Percentiles rank a stretch among this genome's conserved stretches.
phyloP scores from a whole-genome alignment of 176 grass and related monocot species.

The Musa acuminata region DNA sequence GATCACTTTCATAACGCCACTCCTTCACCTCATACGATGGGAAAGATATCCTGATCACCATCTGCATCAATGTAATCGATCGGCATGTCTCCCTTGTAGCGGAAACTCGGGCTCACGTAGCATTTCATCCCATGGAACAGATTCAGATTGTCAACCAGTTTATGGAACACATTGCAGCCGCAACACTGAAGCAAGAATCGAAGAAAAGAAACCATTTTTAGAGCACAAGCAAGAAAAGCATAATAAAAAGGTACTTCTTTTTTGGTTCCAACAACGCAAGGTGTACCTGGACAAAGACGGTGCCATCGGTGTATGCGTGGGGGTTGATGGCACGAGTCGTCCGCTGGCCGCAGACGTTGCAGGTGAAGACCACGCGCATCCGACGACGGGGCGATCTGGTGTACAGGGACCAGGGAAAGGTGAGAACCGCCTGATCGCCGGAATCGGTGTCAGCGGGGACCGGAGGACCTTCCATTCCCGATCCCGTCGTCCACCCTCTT shows the following conservation, averaged over 20 bases:
- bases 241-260: no score
- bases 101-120: slow-evolving; percentile 77
- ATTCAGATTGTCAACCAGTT: slow-evolving; percentile 89
- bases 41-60: slow-evolving; percentile 52
- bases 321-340: slow-evolving; percentile 93
- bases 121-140: slow-evolving; percentile 96
- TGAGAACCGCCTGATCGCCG: slow-evolving; percentile 27
- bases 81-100: slow-evolving; percentile 55
- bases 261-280: neutral
- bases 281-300: slow-evolving; percentile 84
- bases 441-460: slow-evolving; percentile 28
- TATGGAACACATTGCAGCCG: slow-evolving; percentile 93
- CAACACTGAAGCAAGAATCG: slow-evolving; percentile 44
- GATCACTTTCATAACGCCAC: no score
- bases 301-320: slow-evolving; percentile 88
- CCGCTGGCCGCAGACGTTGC: slow-evolving; percentile 85
- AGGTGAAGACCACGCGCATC: slow-evolving; percentile 97
- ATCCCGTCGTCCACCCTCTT: slow-evolving; percentile 90
- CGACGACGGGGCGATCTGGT: slow-evolving; percentile 73
- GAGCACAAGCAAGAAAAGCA: neutral
- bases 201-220: neutral
- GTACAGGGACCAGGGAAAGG: slow-evolving; percentile 95
- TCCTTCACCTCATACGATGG: slow-evolving; percentile 18
- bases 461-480: slow-evolving; percentile 84
- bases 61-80: slow-evolving; percentile 48